These are phyloP conservation scores for Pharus latifolius DNA, from an alignment of 176 grass and related monocot species.

Conservation along the genomic window DNA sequence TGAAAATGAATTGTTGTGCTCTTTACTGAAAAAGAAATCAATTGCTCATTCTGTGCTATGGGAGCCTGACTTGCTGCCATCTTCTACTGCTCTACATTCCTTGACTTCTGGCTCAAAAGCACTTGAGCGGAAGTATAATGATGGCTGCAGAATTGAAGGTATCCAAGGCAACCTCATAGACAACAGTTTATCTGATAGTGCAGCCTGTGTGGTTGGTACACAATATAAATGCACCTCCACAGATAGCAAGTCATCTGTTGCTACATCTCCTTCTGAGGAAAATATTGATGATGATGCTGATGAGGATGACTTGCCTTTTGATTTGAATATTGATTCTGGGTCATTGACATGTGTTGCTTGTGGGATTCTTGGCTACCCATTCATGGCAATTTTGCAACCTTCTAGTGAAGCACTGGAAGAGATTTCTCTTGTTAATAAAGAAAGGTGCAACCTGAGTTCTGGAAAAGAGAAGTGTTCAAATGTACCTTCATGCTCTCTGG, in stretches of 20 bases:
- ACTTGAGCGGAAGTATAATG: conserved; percentile 19
- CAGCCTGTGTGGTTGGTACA: not conserved
- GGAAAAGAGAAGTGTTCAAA: conserved; percentile 25
- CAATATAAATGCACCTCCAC: conserved; percentile 1
- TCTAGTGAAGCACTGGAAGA: conserved; percentile 58
- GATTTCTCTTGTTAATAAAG: conserved; percentile 33
- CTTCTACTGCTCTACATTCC: conserved; percentile 23
- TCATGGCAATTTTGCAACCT: conserved; percentile 93
- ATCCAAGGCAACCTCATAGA: not conserved
- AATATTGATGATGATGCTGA: conserved; percentile 27
- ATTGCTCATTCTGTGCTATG: conserved; percentile 58
- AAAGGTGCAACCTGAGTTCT: conserved; percentile 18
- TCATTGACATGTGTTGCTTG: conserved; percentile 96
- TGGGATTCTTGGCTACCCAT: conserved; percentile 96
- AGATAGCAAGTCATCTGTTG: conserved; percentile 10
- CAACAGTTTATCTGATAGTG: conserved; percentile 8
- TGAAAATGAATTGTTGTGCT: conserved; percentile 63
- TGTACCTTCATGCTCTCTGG: not conserved
- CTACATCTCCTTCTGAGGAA: not conserved
- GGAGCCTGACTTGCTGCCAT: conserved; percentile 83
- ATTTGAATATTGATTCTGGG: conserved; percentile 91
- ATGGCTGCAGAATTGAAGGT: conserved; percentile 8
- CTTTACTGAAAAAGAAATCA: conserved; percentile 51
- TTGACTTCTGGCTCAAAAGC: conserved; percentile 29
- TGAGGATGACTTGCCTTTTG: conserved; percentile 71